phyloP scores from a whole-genome alignment of 192 early-diverging fungal genomes.

The Linnemannia exigua region DNA sequence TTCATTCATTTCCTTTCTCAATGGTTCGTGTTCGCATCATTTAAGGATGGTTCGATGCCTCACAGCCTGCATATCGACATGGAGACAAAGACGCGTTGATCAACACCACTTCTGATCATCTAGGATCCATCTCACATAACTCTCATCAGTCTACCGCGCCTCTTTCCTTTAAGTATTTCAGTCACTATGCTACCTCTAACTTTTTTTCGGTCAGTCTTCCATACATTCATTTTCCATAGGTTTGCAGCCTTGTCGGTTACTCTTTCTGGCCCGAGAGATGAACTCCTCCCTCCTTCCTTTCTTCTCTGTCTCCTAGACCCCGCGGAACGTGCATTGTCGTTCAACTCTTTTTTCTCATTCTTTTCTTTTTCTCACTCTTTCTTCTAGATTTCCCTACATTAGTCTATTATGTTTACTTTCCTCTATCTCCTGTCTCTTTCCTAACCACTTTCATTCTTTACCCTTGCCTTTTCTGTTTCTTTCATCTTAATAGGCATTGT shows the following conservation, averaged over 20 bases:
- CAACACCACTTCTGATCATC: background rate
- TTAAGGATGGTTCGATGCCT: no score
- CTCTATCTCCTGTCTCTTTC: slow-evolving; percentile 6
- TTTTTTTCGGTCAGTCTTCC: background rate
- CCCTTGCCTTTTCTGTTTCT: background rate
- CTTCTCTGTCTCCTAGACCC: background rate
- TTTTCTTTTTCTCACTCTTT: background rate
- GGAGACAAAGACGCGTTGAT: background rate
- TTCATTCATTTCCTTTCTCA: no score
- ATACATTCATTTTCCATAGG: background rate
- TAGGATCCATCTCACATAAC: background rate
- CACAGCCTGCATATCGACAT: background rate
- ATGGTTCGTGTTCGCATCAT: no score
- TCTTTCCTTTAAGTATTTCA: background rate
- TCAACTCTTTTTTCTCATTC: background rate
- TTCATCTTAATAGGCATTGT: background rate
- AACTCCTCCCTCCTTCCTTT: background rate
- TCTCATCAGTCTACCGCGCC: background rate
- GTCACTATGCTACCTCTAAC: background rate
- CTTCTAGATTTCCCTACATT: background rate
- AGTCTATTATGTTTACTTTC: no score
- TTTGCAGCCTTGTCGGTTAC: slow-evolving; percentile 1
- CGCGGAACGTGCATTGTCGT: background rate
- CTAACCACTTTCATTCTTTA: background rate
- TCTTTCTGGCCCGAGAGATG: background rate